Base-by-base conservation (phyloP, 441 rosid genomes). In the Manihot esculenta region DNA sequence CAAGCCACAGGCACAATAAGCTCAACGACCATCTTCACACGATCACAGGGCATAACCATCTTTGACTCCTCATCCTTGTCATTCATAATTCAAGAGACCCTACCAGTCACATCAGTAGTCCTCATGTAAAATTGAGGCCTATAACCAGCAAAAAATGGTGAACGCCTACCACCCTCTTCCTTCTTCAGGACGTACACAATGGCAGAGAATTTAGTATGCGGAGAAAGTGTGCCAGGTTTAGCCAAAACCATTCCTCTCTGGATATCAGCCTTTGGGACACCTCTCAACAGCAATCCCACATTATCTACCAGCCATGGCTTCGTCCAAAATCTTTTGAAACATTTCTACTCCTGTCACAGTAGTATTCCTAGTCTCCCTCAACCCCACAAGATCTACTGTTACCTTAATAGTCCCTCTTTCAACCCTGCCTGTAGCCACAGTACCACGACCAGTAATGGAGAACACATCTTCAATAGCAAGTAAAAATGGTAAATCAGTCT, bases 41-140 rank as follows among this genome's bases (percentile, higher is more conserved):
- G 85, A 70, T 93, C 99, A 41, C 96, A 97, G 0, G 99, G 98
- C 98, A 96, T 91, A 79, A 95, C 98, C 98, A 93, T 90, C 85
- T 91, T 96, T 10, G 97, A 93, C 78, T 93, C 97, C 78, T 93
- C 98, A 53, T 91, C 98, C 77, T 86, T 90, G 60, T 93, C 98
- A 15, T 90, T 93, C 97, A 87, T 88, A 63, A 96, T 89, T 23
- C 85, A 72, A 0, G 93, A 45, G 71, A 93, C 97, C 73, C 70
- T 90, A 53, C 98, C 97, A 0, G 96, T 93, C 21, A 91, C 97
- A 82, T 93, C 97, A 3, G 97, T 95, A 24, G 97, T 93, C 80
- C 98, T 91, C 98, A 93, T 91, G 85, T 85, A 93, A 75, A 96
- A 89, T 79, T 89, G 98, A 45, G 99, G 98, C 71, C 91, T 88